Evolutionary conservation across 441 rosid genomes (phyloP).

Genomic region (Omphalea diandra): DNA sequence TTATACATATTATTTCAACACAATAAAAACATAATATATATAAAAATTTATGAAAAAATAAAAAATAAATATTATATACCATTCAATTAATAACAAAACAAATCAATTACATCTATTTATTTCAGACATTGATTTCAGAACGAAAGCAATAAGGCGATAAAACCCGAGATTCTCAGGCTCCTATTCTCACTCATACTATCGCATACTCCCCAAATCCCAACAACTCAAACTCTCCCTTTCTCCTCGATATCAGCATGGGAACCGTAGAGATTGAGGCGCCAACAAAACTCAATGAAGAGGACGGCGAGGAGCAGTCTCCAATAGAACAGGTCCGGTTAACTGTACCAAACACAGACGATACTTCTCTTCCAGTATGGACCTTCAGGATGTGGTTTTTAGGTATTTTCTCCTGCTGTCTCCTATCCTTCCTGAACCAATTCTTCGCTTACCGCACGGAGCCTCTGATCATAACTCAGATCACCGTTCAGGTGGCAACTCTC

Average conservation of each 20-base stretch:
- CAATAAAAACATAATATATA: too few species aligned
- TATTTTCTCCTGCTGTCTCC: constrained; percentile 43
- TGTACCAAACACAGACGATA: constrained; percentile 48
- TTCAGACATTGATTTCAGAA: too few species aligned
- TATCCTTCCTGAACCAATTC: constrained; percentile 55
- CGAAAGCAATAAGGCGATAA: too few species aligned
- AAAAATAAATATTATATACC: too few species aligned
- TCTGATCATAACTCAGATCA: constrained; percentile 74
- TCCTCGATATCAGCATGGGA: constrained; percentile 24
- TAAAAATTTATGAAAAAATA: too few species aligned
- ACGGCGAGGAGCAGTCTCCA: constrained; percentile 38
- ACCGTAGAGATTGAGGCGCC: constrained; percentile 18
- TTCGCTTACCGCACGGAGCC: constrained; percentile 87
- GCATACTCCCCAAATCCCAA: background rate
- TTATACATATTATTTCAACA: too few species aligned
- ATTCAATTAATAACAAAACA: too few species aligned
- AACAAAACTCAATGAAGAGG: constrained; percentile 1
- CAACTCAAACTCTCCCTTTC: background rate
- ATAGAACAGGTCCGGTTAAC: constrained; percentile 49
- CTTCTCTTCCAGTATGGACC: constrained; percentile 53
- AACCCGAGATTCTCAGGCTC: too few species aligned
- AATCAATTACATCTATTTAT: too few species aligned
- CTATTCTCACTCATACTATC: too few species aligned
- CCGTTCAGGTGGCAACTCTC: constrained; percentile 72
- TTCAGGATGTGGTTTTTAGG: constrained; percentile 63